Evolutionary conservation across 371 early-diverging fungal genomes (phyloP).

Genomic region (Conidiobolus incongruus): DNA sequence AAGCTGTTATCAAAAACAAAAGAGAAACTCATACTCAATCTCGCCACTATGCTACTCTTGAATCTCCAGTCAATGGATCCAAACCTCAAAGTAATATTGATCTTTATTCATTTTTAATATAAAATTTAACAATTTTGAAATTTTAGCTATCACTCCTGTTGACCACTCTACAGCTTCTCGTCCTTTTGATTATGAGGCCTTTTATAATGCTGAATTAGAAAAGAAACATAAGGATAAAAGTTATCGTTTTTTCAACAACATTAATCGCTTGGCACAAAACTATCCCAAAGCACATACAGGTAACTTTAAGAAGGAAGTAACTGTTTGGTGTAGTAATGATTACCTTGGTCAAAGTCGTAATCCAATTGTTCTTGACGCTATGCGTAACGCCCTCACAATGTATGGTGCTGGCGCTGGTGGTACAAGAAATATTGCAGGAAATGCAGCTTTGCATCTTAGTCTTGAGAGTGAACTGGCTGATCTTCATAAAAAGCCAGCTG

Average conservation of each 20-base stretch:
- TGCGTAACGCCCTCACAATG: slow-evolving; percentile 79
- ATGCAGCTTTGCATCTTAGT: slow-evolving; percentile 81
- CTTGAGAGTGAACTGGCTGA: slow-evolving; percentile 80
- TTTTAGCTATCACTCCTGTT: slow-evolving; percentile 9
- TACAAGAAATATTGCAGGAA: slow-evolving; percentile 98
- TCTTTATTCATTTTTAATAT: too few species aligned
- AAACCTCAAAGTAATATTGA: too few species aligned
- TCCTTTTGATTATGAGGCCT: slow-evolving; percentile 72
- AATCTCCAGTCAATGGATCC: too few species aligned
- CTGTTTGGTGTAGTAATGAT: slow-evolving; percentile 98
- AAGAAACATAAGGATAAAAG: slow-evolving; percentile 90
- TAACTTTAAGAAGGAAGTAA: slow-evolving; percentile 59
- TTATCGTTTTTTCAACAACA: slow-evolving; percentile 97
- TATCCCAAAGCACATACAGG: slow-evolving; percentile 89
- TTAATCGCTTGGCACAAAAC: slow-evolving; percentile 83
- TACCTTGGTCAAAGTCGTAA: slow-evolving; percentile 89
- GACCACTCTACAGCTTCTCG: slow-evolving; percentile 18
- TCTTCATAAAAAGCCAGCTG: slow-evolving; percentile 78
- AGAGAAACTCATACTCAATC: too few species aligned
- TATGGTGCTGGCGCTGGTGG: slow-evolving; percentile 98
- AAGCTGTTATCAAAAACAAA: too few species aligned
- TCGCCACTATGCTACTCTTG: too few species aligned
- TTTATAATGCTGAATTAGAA: slow-evolving; percentile 60
- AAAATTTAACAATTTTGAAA: too few species aligned
- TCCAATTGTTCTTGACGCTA: slow-evolving; percentile 61